These are phyloP conservation scores for Plasmodium knowlesi DNA, from an alignment of 169 alveolate species.

Conservation along the genomic window DNA sequence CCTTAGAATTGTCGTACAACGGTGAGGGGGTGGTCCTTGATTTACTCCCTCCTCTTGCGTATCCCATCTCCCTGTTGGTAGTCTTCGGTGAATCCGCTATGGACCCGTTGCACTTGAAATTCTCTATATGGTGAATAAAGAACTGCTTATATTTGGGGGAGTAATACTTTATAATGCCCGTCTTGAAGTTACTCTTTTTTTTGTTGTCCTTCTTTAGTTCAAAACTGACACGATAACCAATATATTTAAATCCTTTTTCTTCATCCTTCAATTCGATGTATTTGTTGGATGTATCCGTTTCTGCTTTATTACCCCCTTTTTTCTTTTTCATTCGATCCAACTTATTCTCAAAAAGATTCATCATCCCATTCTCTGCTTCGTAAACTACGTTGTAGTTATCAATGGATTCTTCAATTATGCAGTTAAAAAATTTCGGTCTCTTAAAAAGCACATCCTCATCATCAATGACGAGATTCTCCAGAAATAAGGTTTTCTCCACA, in stretches of 20 bases:
- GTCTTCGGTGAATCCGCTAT: conserved; percentile 23
- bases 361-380: conserved; percentile 40
- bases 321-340: conserved; percentile 33
- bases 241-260: conserved; percentile 66
- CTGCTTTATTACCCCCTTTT: neutral
- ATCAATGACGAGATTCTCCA: conserved; percentile 65
- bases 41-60: neutral
- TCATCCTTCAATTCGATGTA: conserved; percentile 71
- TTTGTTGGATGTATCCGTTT: conserved; percentile 10
- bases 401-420: conserved; percentile 35
- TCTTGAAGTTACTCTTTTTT: conserved; percentile 42
- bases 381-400: conserved; percentile 31
- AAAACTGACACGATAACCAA: conserved; percentile 73
- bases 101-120: neutral
- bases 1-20: neutral
- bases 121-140: conserved; percentile 67
- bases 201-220: conserved; percentile 68
- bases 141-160: conserved; percentile 72
- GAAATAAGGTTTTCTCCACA: conserved; percentile 36
- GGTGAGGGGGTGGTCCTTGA: neutral
- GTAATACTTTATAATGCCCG: conserved; percentile 71
- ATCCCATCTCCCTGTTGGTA: neutral
- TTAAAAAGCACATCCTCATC: conserved; percentile 48
- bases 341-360: conserved; percentile 18
- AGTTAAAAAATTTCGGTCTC: conserved; percentile 70